Percentiles rank a stretch among this genome's conserved stretches.
These are phyloP conservation scores for Bryoerythrophyllum caledonicum DNA, from an alignment of 225 moss, liverwort and hornwort genomes.

Conservation along the genomic window DNA sequence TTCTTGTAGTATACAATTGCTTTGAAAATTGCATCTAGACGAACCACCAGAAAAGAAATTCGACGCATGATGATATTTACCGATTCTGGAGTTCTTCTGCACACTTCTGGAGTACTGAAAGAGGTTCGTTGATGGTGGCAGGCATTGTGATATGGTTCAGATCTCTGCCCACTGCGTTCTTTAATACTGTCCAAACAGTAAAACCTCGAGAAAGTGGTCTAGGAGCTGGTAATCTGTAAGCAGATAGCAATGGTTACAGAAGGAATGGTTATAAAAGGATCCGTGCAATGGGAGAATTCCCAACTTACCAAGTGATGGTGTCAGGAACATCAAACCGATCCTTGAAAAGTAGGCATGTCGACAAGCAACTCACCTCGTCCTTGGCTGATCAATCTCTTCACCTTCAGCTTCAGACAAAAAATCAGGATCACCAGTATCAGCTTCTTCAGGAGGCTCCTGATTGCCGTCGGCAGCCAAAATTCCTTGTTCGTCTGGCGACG, in stretches of 20 bases:
- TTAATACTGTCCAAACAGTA: conserved; percentile 93
- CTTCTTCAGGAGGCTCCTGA: conserved; percentile 94
- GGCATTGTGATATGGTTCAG: conserved; percentile 99
- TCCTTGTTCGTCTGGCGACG: conserved; percentile 72
- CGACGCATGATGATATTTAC: conserved; percentile 33
- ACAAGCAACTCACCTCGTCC: conserved; percentile 64
- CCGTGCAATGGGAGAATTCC: conserved; percentile 2
- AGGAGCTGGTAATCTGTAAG: conserved; percentile 89
- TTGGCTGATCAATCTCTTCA: conserved; percentile 85
- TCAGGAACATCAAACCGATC: conserved; percentile 10
- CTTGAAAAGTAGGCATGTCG: background rate
- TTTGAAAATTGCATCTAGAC: background rate
- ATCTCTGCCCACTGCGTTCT: conserved; percentile 98
- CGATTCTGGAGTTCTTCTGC: conserved; percentile 94
- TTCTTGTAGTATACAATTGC: background rate
- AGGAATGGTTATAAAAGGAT: background rate
- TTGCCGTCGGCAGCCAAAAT: conserved; percentile 66
- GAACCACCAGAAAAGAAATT: background rate
- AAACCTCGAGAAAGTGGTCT: conserved; percentile 95
- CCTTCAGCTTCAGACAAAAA: conserved; percentile 91
- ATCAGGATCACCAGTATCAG: conserved; percentile 74
- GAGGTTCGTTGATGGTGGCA: conserved; percentile 96
- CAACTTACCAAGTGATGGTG: background rate
- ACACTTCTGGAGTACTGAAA: conserved; percentile 96
- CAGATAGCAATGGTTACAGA: background rate